Percentiles rank a stretch among this genome's conserved stretches.
phyloP scores from a whole-genome alignment of 176 grass and related monocot genomes.

The Avena sativa region DNA sequence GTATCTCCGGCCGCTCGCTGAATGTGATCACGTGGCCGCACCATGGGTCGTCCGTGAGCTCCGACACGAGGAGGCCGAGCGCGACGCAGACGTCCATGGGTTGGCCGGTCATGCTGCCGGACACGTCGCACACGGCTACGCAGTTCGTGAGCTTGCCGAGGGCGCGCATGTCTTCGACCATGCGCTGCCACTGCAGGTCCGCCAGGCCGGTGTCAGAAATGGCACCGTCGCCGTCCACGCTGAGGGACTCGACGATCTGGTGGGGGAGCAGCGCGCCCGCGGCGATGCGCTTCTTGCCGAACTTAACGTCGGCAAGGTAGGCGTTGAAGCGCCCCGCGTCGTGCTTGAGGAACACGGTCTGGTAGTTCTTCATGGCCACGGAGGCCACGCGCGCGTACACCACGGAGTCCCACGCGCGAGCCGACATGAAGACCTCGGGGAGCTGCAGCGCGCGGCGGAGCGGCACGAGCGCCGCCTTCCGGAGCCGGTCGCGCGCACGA shows the following conservation, averaged over 20 bases:
- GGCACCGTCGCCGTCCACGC: neutral
- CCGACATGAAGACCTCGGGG: constrained; percentile 71
- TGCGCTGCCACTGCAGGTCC: constrained; percentile 69
- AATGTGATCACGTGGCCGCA: constrained; percentile 73
- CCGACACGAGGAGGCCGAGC: constrained; percentile 77
- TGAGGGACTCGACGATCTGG: constrained; percentile 50
- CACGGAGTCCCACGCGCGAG: constrained; percentile 52
- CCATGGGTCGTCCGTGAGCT: constrained; percentile 81
- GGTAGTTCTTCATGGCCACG: constrained; percentile 84
- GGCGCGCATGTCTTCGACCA: constrained; percentile 66
- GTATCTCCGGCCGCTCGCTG: constrained; percentile 39
- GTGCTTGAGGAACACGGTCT: constrained; percentile 56
- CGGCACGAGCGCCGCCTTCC: constrained; percentile 57
- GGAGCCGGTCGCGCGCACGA: constrained; percentile 64
- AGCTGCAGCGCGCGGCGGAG: constrained; percentile 73
- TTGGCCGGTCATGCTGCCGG: constrained; percentile 62
- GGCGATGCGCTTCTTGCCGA: constrained; percentile 60
- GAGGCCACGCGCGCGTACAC: constrained; percentile 73
- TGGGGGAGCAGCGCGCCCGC: constrained; percentile 77
- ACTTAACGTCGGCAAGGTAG: constrained; percentile 61
- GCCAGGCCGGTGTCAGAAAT: constrained; percentile 42
- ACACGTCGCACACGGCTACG: constrained; percentile 81
- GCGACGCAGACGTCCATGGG: constrained; percentile 81
- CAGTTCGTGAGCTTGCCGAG: constrained; percentile 58
- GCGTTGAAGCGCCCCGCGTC: constrained; percentile 59